phyloP scores from a whole-genome alignment of 2,329 filamentous ascomycete species.

The Fonsecaea pedrosoi region DNA sequence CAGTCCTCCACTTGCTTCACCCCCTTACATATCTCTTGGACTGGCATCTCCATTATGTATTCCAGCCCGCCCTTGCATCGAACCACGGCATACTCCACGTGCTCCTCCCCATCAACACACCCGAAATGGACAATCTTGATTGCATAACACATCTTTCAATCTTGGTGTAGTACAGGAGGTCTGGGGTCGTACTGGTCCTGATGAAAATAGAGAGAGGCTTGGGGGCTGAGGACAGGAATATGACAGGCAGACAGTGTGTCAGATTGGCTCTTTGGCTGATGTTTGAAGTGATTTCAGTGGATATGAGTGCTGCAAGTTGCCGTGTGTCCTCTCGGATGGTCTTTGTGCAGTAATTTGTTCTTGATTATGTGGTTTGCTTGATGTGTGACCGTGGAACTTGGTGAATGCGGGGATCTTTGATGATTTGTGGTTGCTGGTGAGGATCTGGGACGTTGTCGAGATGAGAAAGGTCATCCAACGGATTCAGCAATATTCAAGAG shows the following conservation, averaged over 20 bases:
- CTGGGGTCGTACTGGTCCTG: neutral
- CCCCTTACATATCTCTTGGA: slow-evolving; percentile 23
- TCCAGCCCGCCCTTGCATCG: slow-evolving; percentile 30
- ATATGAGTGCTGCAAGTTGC: slow-evolving; percentile 16
- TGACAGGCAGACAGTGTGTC: slow-evolving; percentile 4
- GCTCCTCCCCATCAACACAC: slow-evolving; percentile 23
- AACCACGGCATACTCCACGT: slow-evolving; percentile 20
- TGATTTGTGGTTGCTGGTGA: neutral
- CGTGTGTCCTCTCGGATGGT: slow-evolving; percentile 4
- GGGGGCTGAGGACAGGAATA: neutral
- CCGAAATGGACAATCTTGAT: slow-evolving; percentile 35
- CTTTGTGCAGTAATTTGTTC: neutral
- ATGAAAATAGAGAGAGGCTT: neutral
- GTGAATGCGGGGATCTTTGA: neutral
- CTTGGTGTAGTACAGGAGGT: neutral
- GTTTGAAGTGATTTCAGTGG: neutral
- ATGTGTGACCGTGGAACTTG: slow-evolving; percentile 13
- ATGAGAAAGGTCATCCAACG: neutral
- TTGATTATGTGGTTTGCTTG: neutral
- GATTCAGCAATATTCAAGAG: slow-evolving; percentile 3
- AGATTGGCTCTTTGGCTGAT: neutral
- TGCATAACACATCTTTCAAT: slow-evolving; percentile 25
- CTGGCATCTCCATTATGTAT: slow-evolving; percentile 26
- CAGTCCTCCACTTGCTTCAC: slow-evolving; percentile 26
- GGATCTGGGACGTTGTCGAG: neutral